These are phyloP conservation scores for Notholithocarpus densiflorus DNA, from an alignment of 306 rosid genomes.

Conservation along the genomic window DNA sequence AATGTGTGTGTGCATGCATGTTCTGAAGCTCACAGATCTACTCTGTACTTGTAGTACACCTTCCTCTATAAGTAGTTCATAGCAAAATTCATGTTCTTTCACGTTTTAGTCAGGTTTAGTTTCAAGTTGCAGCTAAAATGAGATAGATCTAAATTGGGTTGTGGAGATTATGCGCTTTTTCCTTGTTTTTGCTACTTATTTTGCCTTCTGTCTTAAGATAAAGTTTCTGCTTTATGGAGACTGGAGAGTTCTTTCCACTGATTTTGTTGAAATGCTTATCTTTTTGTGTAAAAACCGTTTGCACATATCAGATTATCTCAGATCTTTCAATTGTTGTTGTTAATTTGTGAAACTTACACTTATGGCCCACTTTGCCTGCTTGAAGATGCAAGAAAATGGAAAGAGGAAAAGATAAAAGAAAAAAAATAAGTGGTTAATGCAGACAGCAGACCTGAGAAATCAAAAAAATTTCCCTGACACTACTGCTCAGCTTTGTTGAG, in stretches of 20 bases:
- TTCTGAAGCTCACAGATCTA: slow-evolving; percentile 21
- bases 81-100: not conserved
- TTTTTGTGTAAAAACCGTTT: not conserved
- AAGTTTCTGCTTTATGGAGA: not conserved
- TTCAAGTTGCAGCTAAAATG: not conserved
- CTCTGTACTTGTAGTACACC: not conserved
- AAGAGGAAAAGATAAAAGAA: not conserved
- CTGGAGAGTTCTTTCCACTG: not conserved
- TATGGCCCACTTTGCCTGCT: not conserved
- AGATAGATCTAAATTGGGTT: slow-evolving; percentile 42
- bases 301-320: slow-evolving; percentile 6
- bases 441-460: not conserved
- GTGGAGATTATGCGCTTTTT: not conserved
- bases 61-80: not conserved
- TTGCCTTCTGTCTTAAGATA: not conserved
- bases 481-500: not conserved
- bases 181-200: not conserved
- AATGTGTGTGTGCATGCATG: not conserved
- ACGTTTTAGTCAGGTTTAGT: not conserved
- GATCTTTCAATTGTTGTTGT: slow-evolving; percentile 5
- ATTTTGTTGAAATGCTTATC: not conserved
- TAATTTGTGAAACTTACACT: not conserved
- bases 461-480: not conserved
- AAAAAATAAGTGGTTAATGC: not conserved
- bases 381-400: not conserved